These are phyloP conservation scores for Trichomonascus vanleenenianus DNA, from an alignment of 805 yeast genomes.

Conservation along the genomic window DNA sequence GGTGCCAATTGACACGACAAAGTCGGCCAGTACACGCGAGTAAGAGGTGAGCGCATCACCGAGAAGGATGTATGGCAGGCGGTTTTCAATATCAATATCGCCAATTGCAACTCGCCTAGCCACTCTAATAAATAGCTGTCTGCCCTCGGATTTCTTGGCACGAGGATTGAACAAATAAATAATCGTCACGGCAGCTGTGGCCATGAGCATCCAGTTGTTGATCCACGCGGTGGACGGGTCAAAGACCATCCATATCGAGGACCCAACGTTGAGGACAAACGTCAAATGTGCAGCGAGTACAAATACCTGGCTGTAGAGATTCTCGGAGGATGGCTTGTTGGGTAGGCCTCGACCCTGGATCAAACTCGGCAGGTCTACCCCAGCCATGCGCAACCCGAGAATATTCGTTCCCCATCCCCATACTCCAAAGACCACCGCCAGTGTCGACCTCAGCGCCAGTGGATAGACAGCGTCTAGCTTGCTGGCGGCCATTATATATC, in stretches of 20 bases:
- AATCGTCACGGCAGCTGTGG: conserved; percentile 36
- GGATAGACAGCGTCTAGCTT: conserved; percentile 35
- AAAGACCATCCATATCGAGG: conserved; percentile 1
- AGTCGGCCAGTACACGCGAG: conserved; percentile 66
- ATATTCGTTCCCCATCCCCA: conserved; percentile 31
- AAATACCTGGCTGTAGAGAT: conserved; percentile 27
- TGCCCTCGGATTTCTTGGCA: conserved; percentile 32
- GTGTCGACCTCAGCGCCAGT: conserved; percentile 36
- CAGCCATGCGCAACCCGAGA: conserved; percentile 18
- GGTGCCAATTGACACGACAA: conserved; percentile 48
- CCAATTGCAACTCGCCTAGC: conserved; percentile 48
- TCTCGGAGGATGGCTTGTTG: conserved; percentile 31
- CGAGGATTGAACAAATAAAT: conserved; percentile 24
- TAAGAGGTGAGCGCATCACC: conserved; percentile 84
- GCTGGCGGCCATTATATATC: not conserved
- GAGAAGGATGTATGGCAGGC: conserved; percentile 74
- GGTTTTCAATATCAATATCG: conserved; percentile 43
- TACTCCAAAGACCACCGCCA: conserved; percentile 22
- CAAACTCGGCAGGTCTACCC: conserved; percentile 22
- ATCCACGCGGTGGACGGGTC: conserved; percentile 27
- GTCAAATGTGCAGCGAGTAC: conserved; percentile 14
- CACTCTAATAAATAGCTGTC: conserved; percentile 37
- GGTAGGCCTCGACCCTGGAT: conserved; percentile 18
- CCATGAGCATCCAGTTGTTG: conserved; percentile 17
- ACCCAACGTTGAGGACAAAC: not conserved